phyloP scores from a whole-genome alignment of 202 grass and related monocot genomes.

The Panicum hallii region DNA sequence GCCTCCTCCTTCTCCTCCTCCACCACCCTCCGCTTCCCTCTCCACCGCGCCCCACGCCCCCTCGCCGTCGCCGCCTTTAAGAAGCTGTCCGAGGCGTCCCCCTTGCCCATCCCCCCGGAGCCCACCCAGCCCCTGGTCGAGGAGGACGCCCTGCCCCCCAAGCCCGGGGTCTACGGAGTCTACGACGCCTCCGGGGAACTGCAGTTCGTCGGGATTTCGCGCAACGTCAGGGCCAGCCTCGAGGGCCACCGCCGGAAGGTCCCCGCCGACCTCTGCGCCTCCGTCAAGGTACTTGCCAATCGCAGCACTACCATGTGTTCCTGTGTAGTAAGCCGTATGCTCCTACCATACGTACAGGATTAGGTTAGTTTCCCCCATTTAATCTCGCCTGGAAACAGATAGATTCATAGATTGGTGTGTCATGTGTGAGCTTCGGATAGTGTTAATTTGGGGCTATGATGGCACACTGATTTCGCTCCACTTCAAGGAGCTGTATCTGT shows the following conservation, averaged over 20 bases:
- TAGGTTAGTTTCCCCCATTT: not conserved
- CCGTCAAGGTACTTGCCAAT: constrained; percentile 63
- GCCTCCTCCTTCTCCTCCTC: not conserved
- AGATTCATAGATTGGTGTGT: not conserved
- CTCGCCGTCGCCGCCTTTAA: constrained; percentile 45
- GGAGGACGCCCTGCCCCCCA: constrained; percentile 50
- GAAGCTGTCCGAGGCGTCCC: constrained; percentile 71
- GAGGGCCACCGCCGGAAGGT: constrained; percentile 67
- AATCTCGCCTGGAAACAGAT: not conserved
- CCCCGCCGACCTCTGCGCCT: constrained; percentile 67
- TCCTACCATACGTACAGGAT: not conserved
- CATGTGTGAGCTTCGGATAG: not conserved
- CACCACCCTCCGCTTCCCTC: constrained; percentile 5
- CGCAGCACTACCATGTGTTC: not conserved
- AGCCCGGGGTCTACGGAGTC: constrained; percentile 70
- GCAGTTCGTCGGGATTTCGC: constrained; percentile 83
- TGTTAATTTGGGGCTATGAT: not conserved
- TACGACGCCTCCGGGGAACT: constrained; percentile 66
- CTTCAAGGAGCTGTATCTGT: not conserved
- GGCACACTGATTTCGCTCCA: not conserved
- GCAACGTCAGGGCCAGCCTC: constrained; percentile 71
- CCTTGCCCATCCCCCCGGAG: constrained; percentile 53
- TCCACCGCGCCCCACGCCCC: not conserved
- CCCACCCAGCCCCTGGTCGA: constrained; percentile 42
- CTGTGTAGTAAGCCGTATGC: not conserved